Evolutionary conservation across 139 green algal genomes (phyloP).

Genomic region (Cymbomonas tetramitiformis): DNA sequence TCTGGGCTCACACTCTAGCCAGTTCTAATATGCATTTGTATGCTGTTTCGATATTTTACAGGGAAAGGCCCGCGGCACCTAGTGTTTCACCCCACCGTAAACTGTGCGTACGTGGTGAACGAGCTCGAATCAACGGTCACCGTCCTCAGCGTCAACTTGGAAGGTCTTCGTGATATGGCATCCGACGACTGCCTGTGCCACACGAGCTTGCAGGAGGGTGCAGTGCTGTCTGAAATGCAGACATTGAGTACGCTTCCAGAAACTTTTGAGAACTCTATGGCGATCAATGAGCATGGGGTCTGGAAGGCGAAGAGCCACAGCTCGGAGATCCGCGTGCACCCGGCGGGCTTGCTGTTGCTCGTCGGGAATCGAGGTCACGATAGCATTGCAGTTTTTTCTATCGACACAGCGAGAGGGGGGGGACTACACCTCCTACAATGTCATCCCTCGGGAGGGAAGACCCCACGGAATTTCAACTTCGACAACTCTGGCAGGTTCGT

Average conservation of each 20-base stretch:
- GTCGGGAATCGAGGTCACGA: slow-evolving; percentile 23
- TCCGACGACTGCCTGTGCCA: not conserved
- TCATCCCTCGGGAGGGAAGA: slow-evolving; percentile 3
- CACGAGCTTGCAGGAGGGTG: no score
- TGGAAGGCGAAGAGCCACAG: slow-evolving; percentile 16
- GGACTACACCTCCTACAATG: not conserved
- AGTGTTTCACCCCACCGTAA: slow-evolving; percentile 16
- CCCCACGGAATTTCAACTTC: slow-evolving; percentile 19
- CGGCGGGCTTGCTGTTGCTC: slow-evolving; percentile 1
- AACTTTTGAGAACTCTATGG: no score
- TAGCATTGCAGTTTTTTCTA: slow-evolving; percentile 3
- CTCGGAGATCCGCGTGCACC: slow-evolving; percentile 14
- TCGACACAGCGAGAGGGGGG: not conserved
- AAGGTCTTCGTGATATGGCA: no score
- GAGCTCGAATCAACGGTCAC: slow-evolving; percentile 17
- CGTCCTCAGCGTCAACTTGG: slow-evolving; percentile 2
- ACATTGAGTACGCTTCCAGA: no score
- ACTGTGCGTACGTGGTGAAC: slow-evolving; percentile 17
- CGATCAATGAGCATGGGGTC: not conserved
- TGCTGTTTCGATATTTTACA: no score
- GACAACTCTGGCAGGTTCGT: not conserved
- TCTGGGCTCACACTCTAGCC: no score
- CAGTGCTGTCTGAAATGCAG: no score
- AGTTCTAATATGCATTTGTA: no score
- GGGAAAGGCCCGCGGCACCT: slow-evolving; percentile 18